Evolutionary conservation across 2,329 filamentous ascomycete genomes (phyloP), one percentile per base, ranked within the genome.

Genomic region (Trichothecium roseum): DNA sequence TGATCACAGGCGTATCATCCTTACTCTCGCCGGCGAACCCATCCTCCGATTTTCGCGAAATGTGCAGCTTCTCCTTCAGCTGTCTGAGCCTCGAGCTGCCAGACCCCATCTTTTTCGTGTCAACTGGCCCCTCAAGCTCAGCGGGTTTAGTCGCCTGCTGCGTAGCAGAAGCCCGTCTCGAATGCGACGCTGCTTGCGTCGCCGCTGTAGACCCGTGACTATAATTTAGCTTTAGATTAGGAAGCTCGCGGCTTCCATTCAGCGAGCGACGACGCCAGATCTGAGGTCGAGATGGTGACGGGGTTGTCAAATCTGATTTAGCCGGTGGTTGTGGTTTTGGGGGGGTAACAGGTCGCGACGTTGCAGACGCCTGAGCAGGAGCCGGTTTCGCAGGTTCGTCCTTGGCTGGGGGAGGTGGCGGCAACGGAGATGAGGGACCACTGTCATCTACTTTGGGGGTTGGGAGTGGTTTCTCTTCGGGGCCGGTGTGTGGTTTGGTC

Each of bases 191-290:
- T 34, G 15, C n/a, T 16, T 27, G 26, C 28, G 54, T 51, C 27
- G 57, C 55, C 14, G 61, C 62, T 4, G 69, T 72, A 15, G 68
- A 72, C 27, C 68, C 68, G 52, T 71, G 60, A 37, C 65, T 72
- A 28, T 54, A 47, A 33, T 62, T 48, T 36, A 74, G 54, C 40
- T 66, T 67, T 34, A 74, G 60, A 38, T 65, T 61, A 8, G 67
- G 52, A 4, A 74, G 57, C 32, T 65, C 60, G 24, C 67, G 49
- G 40, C 53, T 62, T 35, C 59, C 58, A 48, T 67, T 73, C 18
- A 63, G 53, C 12, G 68, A 70, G 31, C 71, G 63, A 35, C 71
- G 60, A 38, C 63, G 61, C 69, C 69, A 74, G 31, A 63, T 49
- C 32, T 63, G 53, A 30, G 51, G 46, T 20, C 52, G 49, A 18